Percentiles rank a stretch among this genome's conserved stretches.
Conservation (phyloP, 371 early-diverging fungal species). For the Mucor lusitanicus region DNA sequence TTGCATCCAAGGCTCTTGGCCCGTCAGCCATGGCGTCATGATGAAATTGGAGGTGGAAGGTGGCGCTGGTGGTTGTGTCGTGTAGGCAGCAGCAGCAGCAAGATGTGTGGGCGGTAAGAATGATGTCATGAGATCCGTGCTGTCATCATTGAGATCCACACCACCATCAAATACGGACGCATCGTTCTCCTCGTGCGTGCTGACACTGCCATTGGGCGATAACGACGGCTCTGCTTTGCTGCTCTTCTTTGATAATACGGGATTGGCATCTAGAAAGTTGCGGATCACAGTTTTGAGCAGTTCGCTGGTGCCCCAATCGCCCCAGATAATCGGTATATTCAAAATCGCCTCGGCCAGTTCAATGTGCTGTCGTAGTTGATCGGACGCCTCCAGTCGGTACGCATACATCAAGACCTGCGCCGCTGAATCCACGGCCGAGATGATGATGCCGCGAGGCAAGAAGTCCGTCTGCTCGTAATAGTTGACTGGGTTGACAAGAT, state of each 20-base stretch:
- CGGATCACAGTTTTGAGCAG: not conserved
- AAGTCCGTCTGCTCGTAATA: not conserved
- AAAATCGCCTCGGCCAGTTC: conserved; percentile 7
- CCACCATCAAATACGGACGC: not conserved
- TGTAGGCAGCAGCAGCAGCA: not conserved
- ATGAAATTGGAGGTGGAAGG: not conserved
- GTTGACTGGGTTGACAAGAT: conserved; percentile 9
- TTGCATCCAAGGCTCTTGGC: conserved; percentile 11
- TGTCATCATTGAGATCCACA: not conserved
- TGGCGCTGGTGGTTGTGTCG: not conserved
- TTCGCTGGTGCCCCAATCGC: conserved; percentile 9
- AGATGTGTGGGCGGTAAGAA: not conserved
- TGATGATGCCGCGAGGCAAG: conserved; percentile 14
- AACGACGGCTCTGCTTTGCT: not conserved
- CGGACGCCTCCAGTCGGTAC: conserved; percentile 5
- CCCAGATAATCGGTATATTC: conserved; percentile 4
- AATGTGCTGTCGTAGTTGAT: conserved; percentile 8
- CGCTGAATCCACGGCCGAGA: conserved; percentile 12
- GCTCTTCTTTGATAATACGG: not conserved
- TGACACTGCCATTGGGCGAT: not conserved
- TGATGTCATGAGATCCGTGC: not conserved
- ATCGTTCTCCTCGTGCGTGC: not conserved
- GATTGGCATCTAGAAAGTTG: conserved; percentile 6
- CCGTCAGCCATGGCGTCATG: conserved; percentile 3
- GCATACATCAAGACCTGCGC: conserved; percentile 19